Evolutionary conservation across 2,329 filamentous ascomycete genomes (phyloP).

Genomic region (Pseudocercospora eumusae): DNA sequence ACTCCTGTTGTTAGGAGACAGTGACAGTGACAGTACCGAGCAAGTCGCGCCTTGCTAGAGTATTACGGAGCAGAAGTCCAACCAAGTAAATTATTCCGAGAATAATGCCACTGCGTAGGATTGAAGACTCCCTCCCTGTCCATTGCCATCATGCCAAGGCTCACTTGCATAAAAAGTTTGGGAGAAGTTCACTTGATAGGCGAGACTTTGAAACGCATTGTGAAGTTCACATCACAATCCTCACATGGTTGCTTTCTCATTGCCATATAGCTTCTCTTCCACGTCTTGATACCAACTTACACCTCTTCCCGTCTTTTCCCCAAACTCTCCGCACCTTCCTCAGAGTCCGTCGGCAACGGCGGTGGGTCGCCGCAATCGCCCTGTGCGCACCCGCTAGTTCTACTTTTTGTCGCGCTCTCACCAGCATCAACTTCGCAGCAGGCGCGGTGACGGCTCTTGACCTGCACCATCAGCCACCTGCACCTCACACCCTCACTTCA

Average conservation of each 20-base stretch:
- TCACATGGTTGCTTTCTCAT: not conserved
- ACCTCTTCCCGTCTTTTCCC: not conserved
- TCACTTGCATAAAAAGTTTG: slow-evolving; percentile 5
- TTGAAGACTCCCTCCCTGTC: not conserved
- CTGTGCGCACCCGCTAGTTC: not conserved
- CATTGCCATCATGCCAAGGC: not conserved
- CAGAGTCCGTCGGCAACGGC: not conserved
- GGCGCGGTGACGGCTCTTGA: not conserved
- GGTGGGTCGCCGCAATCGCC: slow-evolving; percentile 4
- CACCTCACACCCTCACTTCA: slow-evolving; percentile 1
- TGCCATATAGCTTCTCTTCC: not conserved
- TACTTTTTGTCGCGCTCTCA: not conserved
- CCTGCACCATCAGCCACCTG: not conserved
- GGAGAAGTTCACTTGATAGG: not conserved
- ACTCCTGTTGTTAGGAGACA: not conserved
- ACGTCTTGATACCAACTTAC: not conserved
- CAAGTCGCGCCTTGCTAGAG: not conserved
- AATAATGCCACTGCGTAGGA: not conserved
- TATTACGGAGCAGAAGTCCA: too few relatives aligned
- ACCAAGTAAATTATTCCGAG: not conserved
- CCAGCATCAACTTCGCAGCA: not conserved
- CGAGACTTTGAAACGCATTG: not conserved
- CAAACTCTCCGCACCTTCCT: not conserved
- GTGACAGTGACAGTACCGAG: not conserved
- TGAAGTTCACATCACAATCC: not conserved